Evolutionary conservation across 2,329 filamentous ascomycete genomes (phyloP), one percentile per base, ranked within the genome.

Genomic region (Coniella lustricola): DNA sequence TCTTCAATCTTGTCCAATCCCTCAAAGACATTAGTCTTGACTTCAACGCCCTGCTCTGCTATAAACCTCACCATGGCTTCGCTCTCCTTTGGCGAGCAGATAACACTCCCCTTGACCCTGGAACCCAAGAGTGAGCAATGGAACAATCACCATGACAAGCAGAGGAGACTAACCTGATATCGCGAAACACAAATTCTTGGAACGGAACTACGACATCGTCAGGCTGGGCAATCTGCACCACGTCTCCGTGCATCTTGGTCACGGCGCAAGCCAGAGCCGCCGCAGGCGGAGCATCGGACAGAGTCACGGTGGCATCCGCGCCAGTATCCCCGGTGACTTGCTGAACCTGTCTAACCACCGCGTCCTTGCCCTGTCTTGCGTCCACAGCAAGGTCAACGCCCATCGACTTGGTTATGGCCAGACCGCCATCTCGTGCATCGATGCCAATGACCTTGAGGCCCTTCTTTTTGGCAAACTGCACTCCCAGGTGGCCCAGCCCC

Each of bases 211-310:
- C 25, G 4, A 46, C 13, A 8, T 64, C 62, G 1, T 56, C 59
- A 17, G 64, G 64, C 61, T 81, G 77, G n/a, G 77, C 77, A 41
- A 82, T 72, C 59, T 82, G 76, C 2, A 82, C 66, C 57, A 81
- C 66, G 0, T 65, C 70, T 2, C 77, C 78, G 57, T 83, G 79
- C 70, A 76, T 80, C 56, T 69, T 73, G 0, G 79, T 83, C 1
- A 80, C 64, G 0, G 76, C 77, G 18, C 44, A 46, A n/a, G 22
- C 44, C 16, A 45, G 60, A 4, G 68, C 75, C 35, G 75, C 71
- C 2, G 78, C 72, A 0, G 62, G 62, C 2, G 65, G 59, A 16
- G 74, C 72, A 53, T 82, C 77, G n/a, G 70, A 70, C 1, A 82
- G 59, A 41, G 74, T 74, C 12, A 83, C 59, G 0, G 77, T 72